These are phyloP conservation scores for Pulveroboletus ravenelii DNA, from an alignment of 768 basidiomycete genomes.

Conservation along the genomic window DNA sequence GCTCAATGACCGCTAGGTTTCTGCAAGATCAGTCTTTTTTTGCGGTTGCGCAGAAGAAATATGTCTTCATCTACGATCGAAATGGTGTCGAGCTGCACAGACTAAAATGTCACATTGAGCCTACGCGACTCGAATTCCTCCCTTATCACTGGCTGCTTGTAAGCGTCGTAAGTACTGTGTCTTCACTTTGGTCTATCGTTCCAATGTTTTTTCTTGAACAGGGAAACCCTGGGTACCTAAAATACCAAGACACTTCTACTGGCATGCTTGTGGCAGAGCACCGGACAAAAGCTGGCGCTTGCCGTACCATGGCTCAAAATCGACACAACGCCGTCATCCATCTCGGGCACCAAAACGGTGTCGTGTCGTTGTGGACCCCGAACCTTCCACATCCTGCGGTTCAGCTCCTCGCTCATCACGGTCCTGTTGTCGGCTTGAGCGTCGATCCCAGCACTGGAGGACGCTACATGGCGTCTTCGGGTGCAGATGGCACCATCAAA, in stretches of 20 bases:
- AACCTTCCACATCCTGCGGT: constrained; percentile 90
- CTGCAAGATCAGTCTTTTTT: constrained; percentile 90
- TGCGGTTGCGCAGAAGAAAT: constrained; percentile 94
- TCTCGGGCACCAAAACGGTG: constrained; percentile 92
- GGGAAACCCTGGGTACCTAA: constrained; percentile 88
- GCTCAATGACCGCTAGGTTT: constrained; percentile 47
- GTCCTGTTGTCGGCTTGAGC: constrained; percentile 75
- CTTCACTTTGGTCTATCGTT: neutral
- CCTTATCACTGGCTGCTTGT: constrained; percentile 95
- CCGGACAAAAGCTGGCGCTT: constrained; percentile 85
- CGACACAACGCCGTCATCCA: constrained; percentile 90
- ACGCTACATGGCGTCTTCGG: constrained; percentile 86
- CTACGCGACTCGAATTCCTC: constrained; percentile 84
- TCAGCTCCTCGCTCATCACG: constrained; percentile 85
- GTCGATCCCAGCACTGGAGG: constrained; percentile 85
- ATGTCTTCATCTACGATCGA: constrained; percentile 93
- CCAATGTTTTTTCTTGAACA: constrained; percentile 18
- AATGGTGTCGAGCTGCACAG: constrained; percentile 91
- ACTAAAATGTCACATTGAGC: constrained; percentile 80
- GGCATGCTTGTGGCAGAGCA: constrained; percentile 83
- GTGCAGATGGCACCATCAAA: constrained; percentile 84
- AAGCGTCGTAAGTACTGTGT: constrained; percentile 63
- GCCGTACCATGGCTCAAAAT: constrained; percentile 72
- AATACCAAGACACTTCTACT: constrained; percentile 96
- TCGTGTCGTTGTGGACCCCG: constrained; percentile 95